These are phyloP conservation scores for Ehretia macrophylla DNA, from an alignment of 257 asterid species.

Conservation along the genomic window DNA sequence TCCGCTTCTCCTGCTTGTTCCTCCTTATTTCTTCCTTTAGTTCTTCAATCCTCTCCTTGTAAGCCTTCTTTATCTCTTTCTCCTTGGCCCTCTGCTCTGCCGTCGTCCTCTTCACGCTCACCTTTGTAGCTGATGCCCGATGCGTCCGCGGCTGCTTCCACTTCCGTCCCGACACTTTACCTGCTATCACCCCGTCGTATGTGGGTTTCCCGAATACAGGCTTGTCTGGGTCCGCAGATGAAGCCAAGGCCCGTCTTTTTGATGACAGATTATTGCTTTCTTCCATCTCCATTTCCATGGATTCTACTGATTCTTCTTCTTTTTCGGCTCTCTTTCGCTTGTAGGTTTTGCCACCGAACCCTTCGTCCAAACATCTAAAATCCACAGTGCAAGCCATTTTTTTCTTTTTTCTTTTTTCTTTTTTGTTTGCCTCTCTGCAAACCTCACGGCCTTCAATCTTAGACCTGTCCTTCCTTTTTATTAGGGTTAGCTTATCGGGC, in stretches of 20 bases:
- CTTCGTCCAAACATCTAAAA: slow-evolving; percentile 81
- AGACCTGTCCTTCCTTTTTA: too few relatives aligned
- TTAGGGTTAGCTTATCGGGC: too few relatives aligned
- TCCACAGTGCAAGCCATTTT: slow-evolving; percentile 87
- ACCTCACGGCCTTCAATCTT: too few relatives aligned
- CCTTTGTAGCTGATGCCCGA: slow-evolving; percentile 63
- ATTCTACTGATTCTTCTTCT: slow-evolving; percentile 36
- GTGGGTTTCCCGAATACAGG: slow-evolving; percentile 63
- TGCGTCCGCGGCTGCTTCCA: slow-evolving; percentile 88
- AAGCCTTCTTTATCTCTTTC: slow-evolving; percentile 71
- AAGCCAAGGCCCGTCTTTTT: slow-evolving; percentile 65
- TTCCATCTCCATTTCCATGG: slow-evolving; percentile 22
- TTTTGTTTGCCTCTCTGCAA: not conserved
- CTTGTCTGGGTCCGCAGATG: slow-evolving; percentile 53
- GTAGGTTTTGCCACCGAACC: slow-evolving; percentile 87
- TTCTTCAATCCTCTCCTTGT: slow-evolving; percentile 27
- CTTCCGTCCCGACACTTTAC: slow-evolving; percentile 77
- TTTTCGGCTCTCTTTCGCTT: slow-evolving; percentile 74
- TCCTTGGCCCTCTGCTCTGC: slow-evolving; percentile 63
- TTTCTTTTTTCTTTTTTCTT: too few relatives aligned
- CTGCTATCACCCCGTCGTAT: slow-evolving; percentile 86
- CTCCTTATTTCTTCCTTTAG: slow-evolving; percentile 64
- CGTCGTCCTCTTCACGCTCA: slow-evolving; percentile 46
- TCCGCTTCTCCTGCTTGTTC: slow-evolving; percentile 70
- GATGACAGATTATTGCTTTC: slow-evolving; percentile 22